Evolutionary conservation across 1,284 basidiomycete species (phyloP).

Genomic region (Cutaneotrichosporon cutaneum): DNA sequence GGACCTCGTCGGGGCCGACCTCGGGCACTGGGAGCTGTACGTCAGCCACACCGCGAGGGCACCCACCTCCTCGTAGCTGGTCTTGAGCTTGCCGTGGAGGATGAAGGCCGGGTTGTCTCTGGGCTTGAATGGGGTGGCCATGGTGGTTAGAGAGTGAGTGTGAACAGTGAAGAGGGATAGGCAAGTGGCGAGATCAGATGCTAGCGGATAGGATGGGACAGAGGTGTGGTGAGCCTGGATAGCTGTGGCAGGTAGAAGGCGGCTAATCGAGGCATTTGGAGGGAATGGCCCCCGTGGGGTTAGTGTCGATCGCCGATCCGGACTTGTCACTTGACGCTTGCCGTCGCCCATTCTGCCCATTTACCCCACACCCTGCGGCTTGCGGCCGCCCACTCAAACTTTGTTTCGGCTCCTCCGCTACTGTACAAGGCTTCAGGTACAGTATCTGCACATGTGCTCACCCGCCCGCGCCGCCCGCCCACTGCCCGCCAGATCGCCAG

Average conservation of each 20-base stretch:
- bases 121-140: conserved; percentile 32
- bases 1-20: conserved; percentile 73
- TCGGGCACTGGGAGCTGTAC: conserved; percentile 71
- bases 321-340: too few species aligned
- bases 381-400: too few species aligned
- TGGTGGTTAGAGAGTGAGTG: conserved; percentile 6
- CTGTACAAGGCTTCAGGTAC: too few species aligned
- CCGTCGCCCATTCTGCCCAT: too few species aligned
- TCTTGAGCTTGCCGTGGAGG: conserved; percentile 43
- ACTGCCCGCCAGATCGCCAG: too few species aligned
- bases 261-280: too few species aligned
- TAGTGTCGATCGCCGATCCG: too few species aligned
- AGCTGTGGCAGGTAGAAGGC: too few species aligned
- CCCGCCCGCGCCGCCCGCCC: too few species aligned
- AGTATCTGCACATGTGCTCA: too few species aligned
- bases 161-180: neutral
- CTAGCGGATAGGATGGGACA: neutral
- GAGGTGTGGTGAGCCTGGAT: neutral
- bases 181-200: neutral
- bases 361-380: too few species aligned
- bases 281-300: neutral
- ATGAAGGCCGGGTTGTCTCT: conserved; percentile 48
- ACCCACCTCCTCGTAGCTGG: conserved; percentile 39
- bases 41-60: neutral
- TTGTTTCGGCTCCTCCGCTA: too few species aligned